Evolutionary conservation across 176 grass and related monocot species (phyloP).

Genomic region (Tuctoria greenei): DNA sequence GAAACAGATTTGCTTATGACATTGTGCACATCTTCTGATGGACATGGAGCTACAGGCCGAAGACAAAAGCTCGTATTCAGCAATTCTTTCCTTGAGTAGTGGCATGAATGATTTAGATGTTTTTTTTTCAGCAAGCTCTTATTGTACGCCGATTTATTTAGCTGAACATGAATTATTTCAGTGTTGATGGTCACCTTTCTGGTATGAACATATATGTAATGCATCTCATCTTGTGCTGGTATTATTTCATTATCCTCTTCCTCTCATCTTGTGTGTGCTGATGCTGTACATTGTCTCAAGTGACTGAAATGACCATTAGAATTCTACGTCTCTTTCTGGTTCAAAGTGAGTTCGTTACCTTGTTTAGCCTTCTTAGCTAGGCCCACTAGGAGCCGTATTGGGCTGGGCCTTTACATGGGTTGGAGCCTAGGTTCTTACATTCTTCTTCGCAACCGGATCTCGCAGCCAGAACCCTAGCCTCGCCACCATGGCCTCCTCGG

Average conservation of each 20-base stretch:
- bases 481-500: slow-evolving; percentile 47
- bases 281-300: neutral
- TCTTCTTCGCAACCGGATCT: neutral
- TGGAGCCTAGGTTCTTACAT: neutral
- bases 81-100: neutral
- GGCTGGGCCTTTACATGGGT: neutral
- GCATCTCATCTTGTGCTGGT: neutral
- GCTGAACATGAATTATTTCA: neutral
- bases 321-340: neutral
- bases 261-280: neutral
- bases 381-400: neutral
- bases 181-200: neutral
- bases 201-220: neutral
- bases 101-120: neutral
- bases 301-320: neutral
- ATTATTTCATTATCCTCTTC: neutral
- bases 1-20: slow-evolving; percentile 79
- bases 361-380: neutral
- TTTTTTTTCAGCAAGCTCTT: neutral
- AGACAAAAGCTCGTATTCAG: neutral
- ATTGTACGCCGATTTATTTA: neutral
- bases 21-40: slow-evolving; percentile 87
- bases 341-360: neutral
- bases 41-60: slow-evolving; percentile 1
- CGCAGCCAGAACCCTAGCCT: slow-evolving; percentile 51